Evolutionary conservation across 768 basidiomycete species (phyloP), one percentile per base, ranked within the genome.

Genomic region (Holtermanniella nyarrowii): DNA sequence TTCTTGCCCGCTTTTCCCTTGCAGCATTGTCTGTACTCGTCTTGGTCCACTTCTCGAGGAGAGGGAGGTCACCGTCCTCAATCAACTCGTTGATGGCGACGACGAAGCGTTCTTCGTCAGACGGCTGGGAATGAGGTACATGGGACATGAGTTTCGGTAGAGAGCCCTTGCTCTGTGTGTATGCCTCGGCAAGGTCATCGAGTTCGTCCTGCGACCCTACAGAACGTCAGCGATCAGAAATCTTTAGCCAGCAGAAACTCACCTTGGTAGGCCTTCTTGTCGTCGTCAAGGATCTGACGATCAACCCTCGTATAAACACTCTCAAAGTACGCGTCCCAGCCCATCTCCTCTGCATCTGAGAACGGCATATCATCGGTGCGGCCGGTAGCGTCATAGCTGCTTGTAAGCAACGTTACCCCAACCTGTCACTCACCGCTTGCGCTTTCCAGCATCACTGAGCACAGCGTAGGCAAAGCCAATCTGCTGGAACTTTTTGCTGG

Each of bases 251-350:
- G 7, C 18, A 50, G 24, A 27, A 16, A 53, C 72, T 49, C 52
- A 85, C 95, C 88, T 77, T 97, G 90, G 71, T 99, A 99, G 62
- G 82, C 82, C 60, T 82, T 82, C 79, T 88, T 93, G 80, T 93
- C 81, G 69, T 95, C 87, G 58, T 96, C 89, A 49, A 99, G 76
- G 69, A 82, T 85, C 54, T 80, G 82, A 55, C 82, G 79, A 50
- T 89, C 91, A 22, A 93, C 85, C 49, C 82, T 78, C 54, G 91
- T 85, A 58, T 89, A 95, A 58, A 95, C 73, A 51, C 83, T 83
- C 67, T 84, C 85, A 61, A 97, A 99, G 73, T 99, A 99, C 4
- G 85, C 80, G 63, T 89, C 88, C 95, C 95, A 99, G 0, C 88
- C 87, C 55, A 83, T 85, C 53, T 85, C 86, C 10, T 81, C 86